These are phyloP conservation scores for Neurospora sp. DNA, from an alignment of 2,329 filamentous ascomycete genomes.

Conservation along the genomic window DNA sequence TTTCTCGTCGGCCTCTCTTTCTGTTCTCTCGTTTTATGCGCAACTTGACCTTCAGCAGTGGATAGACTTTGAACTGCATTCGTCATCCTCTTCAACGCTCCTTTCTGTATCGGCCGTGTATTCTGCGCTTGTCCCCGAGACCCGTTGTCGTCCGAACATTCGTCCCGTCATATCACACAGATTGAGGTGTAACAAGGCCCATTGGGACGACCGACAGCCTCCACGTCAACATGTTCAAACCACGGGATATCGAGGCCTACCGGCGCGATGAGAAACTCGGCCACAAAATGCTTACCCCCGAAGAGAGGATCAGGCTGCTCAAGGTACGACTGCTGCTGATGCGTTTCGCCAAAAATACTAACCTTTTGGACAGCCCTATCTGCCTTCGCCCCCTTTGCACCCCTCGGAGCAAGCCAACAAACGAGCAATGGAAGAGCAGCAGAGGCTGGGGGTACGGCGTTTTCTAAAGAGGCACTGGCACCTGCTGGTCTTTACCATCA, in stretches of 20 bases:
- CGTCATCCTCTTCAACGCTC: neutral
- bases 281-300: slow-evolving; percentile 30
- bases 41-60: neutral
- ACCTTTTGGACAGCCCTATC: slow-evolving; percentile 21
- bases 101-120: neutral
- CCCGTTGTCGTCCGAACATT: neutral
- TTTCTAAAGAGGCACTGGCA: slow-evolving; percentile 55
- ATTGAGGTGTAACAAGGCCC: neutral
- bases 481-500: slow-evolving; percentile 54
- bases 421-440: slow-evolving; percentile 19
- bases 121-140: neutral
- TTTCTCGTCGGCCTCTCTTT: neutral
- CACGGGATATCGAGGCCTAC: slow-evolving; percentile 31
- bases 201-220: slow-evolving; percentile 1
- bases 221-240: slow-evolving; percentile 25
- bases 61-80: neutral
- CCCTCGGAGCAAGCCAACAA: slow-evolving; percentile 16
- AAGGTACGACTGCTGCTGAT: slow-evolving; percentile 26
- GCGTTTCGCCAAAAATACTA: slow-evolving; percentile 4
- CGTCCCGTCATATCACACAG: neutral
- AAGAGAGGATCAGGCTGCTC: slow-evolving; percentile 34
- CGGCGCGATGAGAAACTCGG: slow-evolving; percentile 34
- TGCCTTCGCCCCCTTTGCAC: slow-evolving; percentile 24
- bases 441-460: slow-evolving; percentile 46
- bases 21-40: neutral